These are phyloP conservation scores for Exophiala lecanii-corni DNA, from an alignment of 2,329 filamentous ascomycete genomes.

Conservation along the genomic window DNA sequence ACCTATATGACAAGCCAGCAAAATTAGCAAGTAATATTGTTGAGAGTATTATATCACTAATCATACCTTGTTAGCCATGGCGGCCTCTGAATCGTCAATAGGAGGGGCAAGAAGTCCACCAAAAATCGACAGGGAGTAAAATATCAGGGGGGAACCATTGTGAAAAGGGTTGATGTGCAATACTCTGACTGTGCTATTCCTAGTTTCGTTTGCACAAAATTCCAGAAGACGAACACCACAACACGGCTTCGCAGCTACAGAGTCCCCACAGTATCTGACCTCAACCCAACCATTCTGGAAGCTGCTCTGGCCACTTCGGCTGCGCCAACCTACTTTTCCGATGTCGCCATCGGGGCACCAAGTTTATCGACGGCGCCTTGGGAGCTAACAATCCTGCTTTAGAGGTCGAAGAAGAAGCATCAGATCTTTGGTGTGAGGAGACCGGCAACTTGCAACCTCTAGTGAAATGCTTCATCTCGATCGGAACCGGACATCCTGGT, in stretches of 20 bases:
- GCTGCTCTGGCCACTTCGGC: conserved; percentile 27
- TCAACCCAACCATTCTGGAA: conserved; percentile 37
- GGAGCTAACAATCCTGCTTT: conserved; percentile 38
- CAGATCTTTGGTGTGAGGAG: conserved; percentile 32
- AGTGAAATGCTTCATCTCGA: conserved; percentile 38
- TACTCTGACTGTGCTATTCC: not conserved
- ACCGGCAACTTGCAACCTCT: conserved; percentile 28
- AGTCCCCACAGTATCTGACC: conserved; percentile 21
- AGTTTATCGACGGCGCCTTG: not conserved
- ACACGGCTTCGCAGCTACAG: conserved; percentile 29
- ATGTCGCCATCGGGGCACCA: not conserved
- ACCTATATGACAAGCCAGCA: no score
- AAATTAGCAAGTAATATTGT: no score
- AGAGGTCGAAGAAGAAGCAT: conserved; percentile 38
- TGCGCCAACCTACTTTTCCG: not conserved
- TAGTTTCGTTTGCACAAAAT: conserved; percentile 26
- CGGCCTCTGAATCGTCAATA: no score
- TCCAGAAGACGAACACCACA: conserved; percentile 17
- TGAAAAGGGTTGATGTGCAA: not conserved
- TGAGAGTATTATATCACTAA: no score
- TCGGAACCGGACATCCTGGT: conserved; percentile 37
- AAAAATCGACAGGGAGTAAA: no score
- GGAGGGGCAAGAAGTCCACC: no score
- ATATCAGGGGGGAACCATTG: not conserved
- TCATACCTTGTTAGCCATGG: no score